phyloP scores from a whole-genome alignment of 2,329 filamentous ascomycete species.

The Venturia nashicola region DNA sequence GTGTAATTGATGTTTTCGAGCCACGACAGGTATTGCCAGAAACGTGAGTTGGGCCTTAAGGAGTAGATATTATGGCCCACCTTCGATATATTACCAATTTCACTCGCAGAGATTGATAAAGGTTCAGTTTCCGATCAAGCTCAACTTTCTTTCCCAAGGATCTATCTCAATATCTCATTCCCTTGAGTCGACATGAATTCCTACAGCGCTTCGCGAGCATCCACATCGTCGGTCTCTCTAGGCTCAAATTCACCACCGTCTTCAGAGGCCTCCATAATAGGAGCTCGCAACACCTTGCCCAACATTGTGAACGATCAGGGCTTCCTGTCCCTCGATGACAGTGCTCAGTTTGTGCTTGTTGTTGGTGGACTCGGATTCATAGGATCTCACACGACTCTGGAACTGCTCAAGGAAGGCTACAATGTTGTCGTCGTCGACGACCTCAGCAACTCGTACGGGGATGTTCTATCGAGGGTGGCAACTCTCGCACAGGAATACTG shows the following conservation, averaged over 20 bases:
- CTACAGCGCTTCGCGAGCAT: neutral
- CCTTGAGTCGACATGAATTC: neutral
- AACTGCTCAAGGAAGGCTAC: constrained; percentile 41
- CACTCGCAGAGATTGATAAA: neutral
- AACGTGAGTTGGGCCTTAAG: neutral
- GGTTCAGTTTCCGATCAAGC: neutral
- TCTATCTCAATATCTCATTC: neutral
- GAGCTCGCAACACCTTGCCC: neutral
- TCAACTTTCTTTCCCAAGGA: too few species aligned
- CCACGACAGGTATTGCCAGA: neutral
- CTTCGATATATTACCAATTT: neutral
- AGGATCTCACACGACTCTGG: constrained; percentile 42
- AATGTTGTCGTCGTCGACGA: constrained; percentile 38
- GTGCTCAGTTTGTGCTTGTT: constrained; percentile 35
- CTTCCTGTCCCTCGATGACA: constrained; percentile 1
- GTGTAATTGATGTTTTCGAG: neutral
- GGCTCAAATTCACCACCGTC: neutral
- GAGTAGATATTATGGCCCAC: neutral
- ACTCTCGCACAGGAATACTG: neutral
- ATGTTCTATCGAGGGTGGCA: constrained; percentile 17
- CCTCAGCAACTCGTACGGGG: constrained; percentile 32
- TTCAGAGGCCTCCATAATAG: neutral
- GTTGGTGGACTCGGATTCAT: constrained; percentile 44
- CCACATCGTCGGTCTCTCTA: neutral
- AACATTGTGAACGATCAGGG: neutral